Conservation (phyloP, 352 stramenopile species). For the Globisporangium acanthophoron region DNA sequence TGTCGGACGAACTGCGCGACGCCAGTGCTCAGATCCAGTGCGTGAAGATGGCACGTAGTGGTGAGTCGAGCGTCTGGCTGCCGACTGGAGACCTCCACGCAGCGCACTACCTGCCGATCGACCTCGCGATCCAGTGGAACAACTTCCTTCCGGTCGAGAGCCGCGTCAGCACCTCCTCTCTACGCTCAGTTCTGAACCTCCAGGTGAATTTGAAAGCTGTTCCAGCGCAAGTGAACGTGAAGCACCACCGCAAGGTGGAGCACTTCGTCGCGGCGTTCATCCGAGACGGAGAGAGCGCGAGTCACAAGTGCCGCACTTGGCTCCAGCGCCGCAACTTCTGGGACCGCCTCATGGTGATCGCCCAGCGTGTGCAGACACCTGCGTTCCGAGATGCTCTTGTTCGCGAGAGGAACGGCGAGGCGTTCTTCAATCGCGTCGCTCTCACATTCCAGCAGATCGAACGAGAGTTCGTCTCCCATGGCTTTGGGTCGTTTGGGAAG, state of each 20-base stretch:
- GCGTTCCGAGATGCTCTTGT: conserved; percentile 1
- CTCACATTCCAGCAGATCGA: conserved; percentile 8
- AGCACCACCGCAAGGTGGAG: conserved; percentile 10
- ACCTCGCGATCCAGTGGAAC: conserved; percentile 14
- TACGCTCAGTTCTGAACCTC: conserved; percentile 5
- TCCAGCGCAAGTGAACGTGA: conserved; percentile 3
- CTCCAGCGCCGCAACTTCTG: conserved; percentile 3
- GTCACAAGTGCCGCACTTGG: conserved; percentile 4
- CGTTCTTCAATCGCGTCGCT: neutral
- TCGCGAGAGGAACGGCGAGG: neutral
- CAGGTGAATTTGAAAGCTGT: conserved; percentile 9
- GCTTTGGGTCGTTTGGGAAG: neutral
- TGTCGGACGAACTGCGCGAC: conserved; percentile 7
- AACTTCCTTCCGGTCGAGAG: neutral
- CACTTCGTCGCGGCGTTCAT: conserved; percentile 12
- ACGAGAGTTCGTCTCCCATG: neutral
- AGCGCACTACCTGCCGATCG: conserved; percentile 8
- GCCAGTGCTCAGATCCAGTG: conserved; percentile 4
- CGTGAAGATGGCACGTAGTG: neutral
- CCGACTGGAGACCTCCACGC: conserved; percentile 4
- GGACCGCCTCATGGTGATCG: conserved; percentile 8
- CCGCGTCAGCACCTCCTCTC: neutral
- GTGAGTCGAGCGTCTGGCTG: neutral
- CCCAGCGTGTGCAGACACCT: conserved; percentile 1
- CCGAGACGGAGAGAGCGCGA: neutral